A percentile compares a stretch with the other conserved stretches of the same genome.
phyloP scores from a whole-genome alignment of 176 grass and related monocot genomes.

The maize (Zea mays) region DNA sequence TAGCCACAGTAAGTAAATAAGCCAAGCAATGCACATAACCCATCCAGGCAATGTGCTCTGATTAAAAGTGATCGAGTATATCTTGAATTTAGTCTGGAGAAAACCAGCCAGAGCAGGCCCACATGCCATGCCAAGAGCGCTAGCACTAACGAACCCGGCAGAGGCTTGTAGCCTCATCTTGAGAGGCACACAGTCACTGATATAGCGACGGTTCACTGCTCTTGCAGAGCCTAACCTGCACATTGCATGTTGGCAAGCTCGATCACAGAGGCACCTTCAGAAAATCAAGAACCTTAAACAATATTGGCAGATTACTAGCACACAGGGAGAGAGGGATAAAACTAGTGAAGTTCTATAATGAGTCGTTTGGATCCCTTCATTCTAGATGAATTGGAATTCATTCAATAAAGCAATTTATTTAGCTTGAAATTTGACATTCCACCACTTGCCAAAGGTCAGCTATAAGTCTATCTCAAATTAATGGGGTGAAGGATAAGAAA shows the following conservation, averaged over 20 bases:
- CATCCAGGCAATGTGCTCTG: constrained; percentile 93
- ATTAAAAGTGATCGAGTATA: constrained; percentile 72
- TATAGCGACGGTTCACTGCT: constrained; percentile 92
- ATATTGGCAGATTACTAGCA: neutral
- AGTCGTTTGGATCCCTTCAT: too few relatives aligned
- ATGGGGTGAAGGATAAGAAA: too few relatives aligned
- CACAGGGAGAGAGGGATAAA: neutral
- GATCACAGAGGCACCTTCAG: constrained; percentile 1
- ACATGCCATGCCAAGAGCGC: constrained; percentile 97
- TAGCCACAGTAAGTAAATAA: constrained; percentile 79
- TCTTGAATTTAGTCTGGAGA: constrained; percentile 82
- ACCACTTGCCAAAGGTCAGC: too few relatives aligned
- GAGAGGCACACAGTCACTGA: constrained; percentile 88
- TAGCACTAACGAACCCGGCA: constrained; percentile 92
- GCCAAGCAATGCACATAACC: constrained; percentile 89
- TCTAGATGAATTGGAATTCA: too few relatives aligned
- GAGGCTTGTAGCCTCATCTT: constrained; percentile 88
- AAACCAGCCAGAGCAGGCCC: constrained; percentile 91
- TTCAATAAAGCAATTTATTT: too few relatives aligned
- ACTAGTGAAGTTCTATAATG: neutral
- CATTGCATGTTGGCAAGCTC: constrained; percentile 24
- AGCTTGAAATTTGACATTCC: too few relatives aligned
- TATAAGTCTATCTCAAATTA: too few relatives aligned
- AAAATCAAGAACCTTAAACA: constrained; percentile 16
- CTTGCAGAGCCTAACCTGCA: constrained; percentile 92